Conservation (phyloP, 306 rosid genomes). For the Cucurbita maxima region DNA sequence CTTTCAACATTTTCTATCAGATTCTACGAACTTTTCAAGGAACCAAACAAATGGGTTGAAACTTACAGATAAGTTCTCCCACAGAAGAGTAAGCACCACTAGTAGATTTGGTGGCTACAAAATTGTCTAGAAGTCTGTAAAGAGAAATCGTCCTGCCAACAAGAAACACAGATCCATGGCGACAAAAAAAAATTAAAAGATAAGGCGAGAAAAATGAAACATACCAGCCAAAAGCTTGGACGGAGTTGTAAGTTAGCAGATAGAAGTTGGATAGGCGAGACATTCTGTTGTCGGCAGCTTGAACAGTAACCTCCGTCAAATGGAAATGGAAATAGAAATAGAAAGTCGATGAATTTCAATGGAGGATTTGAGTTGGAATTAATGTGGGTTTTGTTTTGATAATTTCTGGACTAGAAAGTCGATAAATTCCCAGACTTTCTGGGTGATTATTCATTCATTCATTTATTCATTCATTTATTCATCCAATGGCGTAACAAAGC, state of each 20-base stretch:
- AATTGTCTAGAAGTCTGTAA: slow-evolving; percentile 20
- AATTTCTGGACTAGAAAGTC: background rate
- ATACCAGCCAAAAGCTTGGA: slow-evolving; percentile 63
- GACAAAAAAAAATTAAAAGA: background rate
- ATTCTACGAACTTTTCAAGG: background rate
- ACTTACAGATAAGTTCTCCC: slow-evolving; percentile 50
- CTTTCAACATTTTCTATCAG: background rate
- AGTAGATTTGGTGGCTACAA: slow-evolving; percentile 25
- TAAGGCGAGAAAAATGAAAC: background rate
- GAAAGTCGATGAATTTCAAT: background rate
- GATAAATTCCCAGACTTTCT: background rate
- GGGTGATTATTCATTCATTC: too few species aligned
- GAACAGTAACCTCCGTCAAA: background rate
- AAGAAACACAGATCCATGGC: background rate
- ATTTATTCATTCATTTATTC: too few species aligned
- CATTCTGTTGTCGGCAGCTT: slow-evolving; percentile 15
- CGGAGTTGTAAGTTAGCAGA: slow-evolving; percentile 59
- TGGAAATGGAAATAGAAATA: background rate
- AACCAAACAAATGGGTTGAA: background rate
- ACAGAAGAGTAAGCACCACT: slow-evolving; percentile 49
- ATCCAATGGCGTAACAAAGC: too few species aligned
- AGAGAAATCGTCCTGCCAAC: slow-evolving; percentile 48
- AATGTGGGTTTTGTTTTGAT: background rate
- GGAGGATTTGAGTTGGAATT: background rate
- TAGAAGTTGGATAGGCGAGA: slow-evolving; percentile 26